A percentile compares a stretch with the other conserved stretches of the same genome.
Conservation (phyloP, 768 basidiomycete species). For the Termitomyces sp. region DNA sequence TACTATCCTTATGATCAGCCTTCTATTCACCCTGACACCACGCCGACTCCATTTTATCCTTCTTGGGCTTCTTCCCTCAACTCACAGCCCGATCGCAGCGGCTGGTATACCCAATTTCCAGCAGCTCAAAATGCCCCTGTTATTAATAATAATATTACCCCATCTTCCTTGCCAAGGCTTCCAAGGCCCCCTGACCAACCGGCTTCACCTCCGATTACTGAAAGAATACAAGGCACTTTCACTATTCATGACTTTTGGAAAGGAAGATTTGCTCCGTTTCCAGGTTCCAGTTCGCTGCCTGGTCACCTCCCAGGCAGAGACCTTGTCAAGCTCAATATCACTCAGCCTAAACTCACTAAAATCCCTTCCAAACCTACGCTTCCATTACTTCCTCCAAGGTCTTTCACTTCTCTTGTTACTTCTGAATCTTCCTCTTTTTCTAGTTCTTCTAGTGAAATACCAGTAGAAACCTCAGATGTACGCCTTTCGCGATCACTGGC, state of each 20-base stretch:
- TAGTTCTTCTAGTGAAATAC: slow-evolving; percentile 2
- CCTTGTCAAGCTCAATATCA: slow-evolving; percentile 10
- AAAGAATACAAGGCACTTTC: background rate
- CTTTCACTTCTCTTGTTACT: slow-evolving; percentile 9
- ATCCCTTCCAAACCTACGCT: slow-evolving; percentile 6
- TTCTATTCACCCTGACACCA: background rate
- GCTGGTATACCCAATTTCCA: slow-evolving; percentile 11
- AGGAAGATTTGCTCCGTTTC: slow-evolving; percentile 37
- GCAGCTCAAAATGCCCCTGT: background rate
- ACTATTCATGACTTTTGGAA: slow-evolving; percentile 34
- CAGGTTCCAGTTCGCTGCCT: slow-evolving; percentile 32
- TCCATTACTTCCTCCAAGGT: slow-evolving; percentile 17
- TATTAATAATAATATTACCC: background rate
- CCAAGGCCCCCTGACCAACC: background rate
- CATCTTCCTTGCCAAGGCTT: background rate
- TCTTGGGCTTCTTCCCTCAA: background rate
- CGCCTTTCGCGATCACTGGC: background rate
- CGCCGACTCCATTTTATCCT: background rate
- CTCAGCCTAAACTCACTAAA: slow-evolving; percentile 10
- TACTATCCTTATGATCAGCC: background rate
- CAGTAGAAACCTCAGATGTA: slow-evolving; percentile 11
- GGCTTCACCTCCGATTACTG: background rate
- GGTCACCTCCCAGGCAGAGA: slow-evolving; percentile 24
- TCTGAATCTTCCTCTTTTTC: background rate
- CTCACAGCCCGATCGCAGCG: slow-evolving; percentile 11